phyloP scores from a whole-genome alignment of 164 flowering plant species.

The Piper longum region DNA sequence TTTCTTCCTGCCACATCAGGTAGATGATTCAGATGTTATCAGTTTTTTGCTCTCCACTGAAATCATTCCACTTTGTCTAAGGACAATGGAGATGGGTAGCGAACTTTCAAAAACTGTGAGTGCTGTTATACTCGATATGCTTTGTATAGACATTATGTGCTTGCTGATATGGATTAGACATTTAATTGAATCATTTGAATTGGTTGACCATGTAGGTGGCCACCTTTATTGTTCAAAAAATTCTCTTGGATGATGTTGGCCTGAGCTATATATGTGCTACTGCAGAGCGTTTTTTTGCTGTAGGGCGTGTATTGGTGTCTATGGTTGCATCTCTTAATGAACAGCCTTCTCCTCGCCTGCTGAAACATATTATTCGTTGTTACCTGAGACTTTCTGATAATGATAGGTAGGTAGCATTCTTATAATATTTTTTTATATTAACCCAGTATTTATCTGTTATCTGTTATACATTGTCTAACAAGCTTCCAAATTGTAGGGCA shows the following conservation, averaged over 20 bases:
- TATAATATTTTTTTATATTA: slow-evolving; percentile 9
- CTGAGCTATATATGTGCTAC: slow-evolving; percentile 77
- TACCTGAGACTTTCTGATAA: slow-evolving; percentile 85
- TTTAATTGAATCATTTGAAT: background rate
- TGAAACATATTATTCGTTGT: slow-evolving; percentile 82
- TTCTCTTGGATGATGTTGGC: slow-evolving; percentile 79
- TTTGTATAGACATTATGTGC: background rate
- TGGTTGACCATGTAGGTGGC: slow-evolving; percentile 49
- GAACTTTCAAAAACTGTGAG: slow-evolving; percentile 82
- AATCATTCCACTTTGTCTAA: slow-evolving; percentile 29
- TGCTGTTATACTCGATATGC: background rate
- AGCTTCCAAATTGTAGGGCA: slow-evolving; percentile 14
- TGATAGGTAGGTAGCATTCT: slow-evolving; percentile 35
- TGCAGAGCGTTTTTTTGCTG: slow-evolving; percentile 84
- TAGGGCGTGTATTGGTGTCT: slow-evolving; percentile 66
- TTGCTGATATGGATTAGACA: background rate
- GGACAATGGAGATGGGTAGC: slow-evolving; percentile 90
- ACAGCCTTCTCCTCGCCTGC: slow-evolving; percentile 61
- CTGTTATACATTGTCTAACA: background rate
- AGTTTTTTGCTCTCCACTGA: slow-evolving; percentile 60
- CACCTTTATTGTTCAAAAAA: slow-evolving; percentile 80
- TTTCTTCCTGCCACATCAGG: slow-evolving; percentile 22
- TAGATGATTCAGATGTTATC: slow-evolving; percentile 79
- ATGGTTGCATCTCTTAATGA: slow-evolving; percentile 82
- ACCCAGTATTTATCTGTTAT: background rate